Percentiles rank a stretch among this genome's conserved stretches.
Evolutionary conservation across 2,329 filamentous ascomycete genomes (phyloP).

Genomic region (Ascochyta viciae-villosae): DNA sequence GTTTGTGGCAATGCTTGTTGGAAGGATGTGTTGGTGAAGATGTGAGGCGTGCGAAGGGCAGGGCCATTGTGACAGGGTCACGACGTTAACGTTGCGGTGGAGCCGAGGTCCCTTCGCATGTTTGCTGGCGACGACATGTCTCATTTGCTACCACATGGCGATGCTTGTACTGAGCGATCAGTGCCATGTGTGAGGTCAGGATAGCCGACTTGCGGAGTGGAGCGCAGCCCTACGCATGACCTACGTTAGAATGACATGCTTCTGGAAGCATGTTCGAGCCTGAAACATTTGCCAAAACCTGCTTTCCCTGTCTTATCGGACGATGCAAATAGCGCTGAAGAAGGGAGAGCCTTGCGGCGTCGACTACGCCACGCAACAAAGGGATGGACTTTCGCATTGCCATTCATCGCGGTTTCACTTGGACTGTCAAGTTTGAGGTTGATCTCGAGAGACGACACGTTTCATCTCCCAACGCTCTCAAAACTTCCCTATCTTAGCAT

Average conservation of each 20-base stretch:
- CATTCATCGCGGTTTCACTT: slow-evolving; percentile 18
- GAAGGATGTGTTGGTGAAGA: background rate
- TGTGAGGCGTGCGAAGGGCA: slow-evolving; percentile 8
- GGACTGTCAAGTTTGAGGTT: slow-evolving; percentile 18
- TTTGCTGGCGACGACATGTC: slow-evolving; percentile 2
- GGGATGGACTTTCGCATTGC: slow-evolving; percentile 9
- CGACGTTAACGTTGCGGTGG: background rate
- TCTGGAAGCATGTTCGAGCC: slow-evolving; percentile 25
- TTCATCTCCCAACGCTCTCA: slow-evolving; percentile 19
- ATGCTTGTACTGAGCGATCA: slow-evolving; percentile 9
- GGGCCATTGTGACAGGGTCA: background rate
- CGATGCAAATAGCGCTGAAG: slow-evolving; percentile 8
- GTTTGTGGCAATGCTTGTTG: background rate
- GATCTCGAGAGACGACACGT: slow-evolving; percentile 16
- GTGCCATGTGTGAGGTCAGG: slow-evolving; percentile 11
- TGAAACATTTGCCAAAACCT: slow-evolving; percentile 12
- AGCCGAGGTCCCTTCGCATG: slow-evolving; percentile 7
- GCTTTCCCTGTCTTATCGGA: slow-evolving; percentile 14
- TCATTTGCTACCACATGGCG: slow-evolving; percentile 7
- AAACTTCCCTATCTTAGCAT: slow-evolving; percentile 14
- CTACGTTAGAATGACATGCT: slow-evolving; percentile 15
- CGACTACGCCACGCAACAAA: slow-evolving; percentile 18
- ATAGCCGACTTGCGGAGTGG: slow-evolving; percentile 12
- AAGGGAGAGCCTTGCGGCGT: slow-evolving; percentile 17
- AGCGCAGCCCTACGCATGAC: slow-evolving; percentile 14